Conservation (phyloP, 2,329 filamentous ascomycete genomes). For the Xylariaceae sp. region DNA sequence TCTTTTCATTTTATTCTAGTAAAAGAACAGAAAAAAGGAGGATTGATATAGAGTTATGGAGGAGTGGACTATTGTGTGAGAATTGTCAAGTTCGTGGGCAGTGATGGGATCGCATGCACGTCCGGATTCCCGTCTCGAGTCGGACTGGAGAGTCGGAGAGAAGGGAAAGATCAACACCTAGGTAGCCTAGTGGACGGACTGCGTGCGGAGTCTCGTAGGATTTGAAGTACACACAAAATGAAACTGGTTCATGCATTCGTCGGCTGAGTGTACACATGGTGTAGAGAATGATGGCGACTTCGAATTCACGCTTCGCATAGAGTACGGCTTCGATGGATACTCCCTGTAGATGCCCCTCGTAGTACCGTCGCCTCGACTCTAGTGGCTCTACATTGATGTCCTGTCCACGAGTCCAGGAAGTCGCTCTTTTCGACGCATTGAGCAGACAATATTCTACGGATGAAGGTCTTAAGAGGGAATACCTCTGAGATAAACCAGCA, state of each 20-base stretch:
- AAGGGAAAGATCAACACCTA: slow-evolving; percentile 4
- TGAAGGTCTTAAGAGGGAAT: neutral
- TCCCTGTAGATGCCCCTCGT: no score
- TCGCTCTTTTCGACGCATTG: neutral
- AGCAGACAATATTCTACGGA: neutral
- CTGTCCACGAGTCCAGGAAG: no score
- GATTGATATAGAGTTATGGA: slow-evolving; percentile 1
- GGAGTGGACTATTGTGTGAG: slow-evolving; percentile 4
- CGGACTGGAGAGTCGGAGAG: slow-evolving; percentile 6
- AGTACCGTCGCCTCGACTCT: no score
- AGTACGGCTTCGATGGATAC: no score
- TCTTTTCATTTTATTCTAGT: neutral
- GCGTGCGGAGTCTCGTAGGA: slow-evolving; percentile 16
- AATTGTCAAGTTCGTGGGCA: slow-evolving; percentile 4
- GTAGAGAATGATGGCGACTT: no score
- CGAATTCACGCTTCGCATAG: no score
- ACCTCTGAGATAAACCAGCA: neutral
- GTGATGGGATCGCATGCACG: neutral
- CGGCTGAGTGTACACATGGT: no score
- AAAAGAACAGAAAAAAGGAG: neutral
- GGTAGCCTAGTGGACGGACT: slow-evolving; percentile 13
- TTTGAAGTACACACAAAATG: slow-evolving; percentile 8
- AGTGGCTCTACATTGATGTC: no score
- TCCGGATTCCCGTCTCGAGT: slow-evolving; percentile 1
- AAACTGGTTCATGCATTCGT: no score